phyloP scores from a whole-genome alignment of 352 stramenopile species.

The Phytophthora multivora region DNA sequence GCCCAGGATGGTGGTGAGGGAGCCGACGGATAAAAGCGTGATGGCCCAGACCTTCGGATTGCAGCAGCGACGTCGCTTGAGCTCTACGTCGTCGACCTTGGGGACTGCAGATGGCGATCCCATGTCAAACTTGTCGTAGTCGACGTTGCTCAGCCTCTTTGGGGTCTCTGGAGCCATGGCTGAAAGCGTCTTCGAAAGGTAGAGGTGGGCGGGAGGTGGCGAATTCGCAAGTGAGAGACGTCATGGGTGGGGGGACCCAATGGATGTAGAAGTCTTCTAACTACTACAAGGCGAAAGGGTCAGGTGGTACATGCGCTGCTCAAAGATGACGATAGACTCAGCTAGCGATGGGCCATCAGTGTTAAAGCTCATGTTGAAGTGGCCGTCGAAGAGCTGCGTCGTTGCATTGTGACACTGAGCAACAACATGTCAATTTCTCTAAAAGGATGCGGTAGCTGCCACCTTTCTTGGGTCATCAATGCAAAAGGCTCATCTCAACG shows the following conservation, averaged over 20 bases:
- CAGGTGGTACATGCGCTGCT: not conserved
- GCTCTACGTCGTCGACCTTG: conserved; percentile 32
- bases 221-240: conserved; percentile 29
- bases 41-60: conserved; percentile 38
- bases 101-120: conserved; percentile 19
- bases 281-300: not conserved
- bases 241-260: not conserved
- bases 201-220: not conserved
- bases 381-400: not conserved
- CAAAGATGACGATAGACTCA: conserved; percentile 6
- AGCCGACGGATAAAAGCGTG: conserved; percentile 39
- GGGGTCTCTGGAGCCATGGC: conserved; percentile 27
- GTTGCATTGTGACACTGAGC: not conserved
- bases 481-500: not conserved
- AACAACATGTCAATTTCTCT: too few relatives aligned
- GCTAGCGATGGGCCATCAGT: not conserved
- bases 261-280: conserved; percentile 14
- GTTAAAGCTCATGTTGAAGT: not conserved
- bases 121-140: conserved; percentile 33
- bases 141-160: conserved; percentile 10
- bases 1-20: conserved; percentile 40
- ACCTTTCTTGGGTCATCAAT: conserved; percentile 8
- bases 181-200: not conserved
- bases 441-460: too few relatives aligned
- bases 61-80: conserved; percentile 32